Base-by-base conservation (phyloP, 441 rosid species). In the Corymbia citriodora region DNA sequence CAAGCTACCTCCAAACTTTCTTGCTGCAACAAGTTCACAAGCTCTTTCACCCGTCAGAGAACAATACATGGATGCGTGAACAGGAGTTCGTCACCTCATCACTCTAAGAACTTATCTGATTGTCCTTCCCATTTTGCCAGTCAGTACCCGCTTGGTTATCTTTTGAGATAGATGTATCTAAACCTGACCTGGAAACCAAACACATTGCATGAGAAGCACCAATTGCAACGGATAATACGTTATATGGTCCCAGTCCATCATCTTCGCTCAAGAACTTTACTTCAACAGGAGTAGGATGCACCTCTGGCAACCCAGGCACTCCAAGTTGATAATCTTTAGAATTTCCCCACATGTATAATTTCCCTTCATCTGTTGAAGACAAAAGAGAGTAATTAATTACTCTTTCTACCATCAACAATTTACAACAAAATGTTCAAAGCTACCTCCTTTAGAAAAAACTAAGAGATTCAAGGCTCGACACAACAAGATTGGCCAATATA, bases 341-440 rank as follows among this genome's bases (percentile, higher is more conserved):
- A 92, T 97, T 98, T 94, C 99, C 99, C 99, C 99, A 98, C 98
- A 95, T 95, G 94, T 94, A 96, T 87, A 98, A 91, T 92, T 96
- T 94, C 89, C 98, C 99, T 92, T 92, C 91, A 91, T 96, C 99
- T 98, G 94, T 92, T 72, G 59, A 79, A 81, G 91, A 70, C 8
- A 79, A 88, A 88, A 65, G 57, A 89, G 54, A 88, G 36, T 79
- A 45, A 11, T 79, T 79, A 23, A 49, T 23, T 79, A 45, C 52
- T 79, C 17, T 45, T 79, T 45, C 85, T 79, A 79, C 85, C 85
- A 13, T 79, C 85, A 79, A 79, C 17, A 27, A 45, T 45, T 79
- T 45, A 25, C 49, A 79, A 45, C 52, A 23, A 45, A 45, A 23
- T 79, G 9, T 79, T 21, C 5, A 4, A 79, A 23, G 85, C 85